Evolutionary conservation across 345 rosid species (phyloP).

Genomic region (thale cress (Arabidopsis thaliana)): TAIR10.1 NC_003070.9:10699501-10700000

Average conservation of each 20-base stretch:
- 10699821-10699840: no score
- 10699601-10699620: no score
- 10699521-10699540: not conserved
- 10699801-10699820: not conserved
- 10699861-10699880: not conserved
- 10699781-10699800: not conserved
- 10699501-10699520: not conserved
- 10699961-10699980: not conserved
- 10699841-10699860: not conserved
- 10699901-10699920: not conserved
- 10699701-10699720: not conserved
- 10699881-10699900: not conserved
- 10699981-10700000: not conserved
- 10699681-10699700: not conserved
- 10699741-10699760: not conserved
- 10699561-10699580: no score
- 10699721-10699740: not conserved
- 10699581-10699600: no score
- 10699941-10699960: not conserved
- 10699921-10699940: not conserved
- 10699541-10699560: no score
- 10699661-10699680: not conserved
- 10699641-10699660: not conserved
- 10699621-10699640: no score
- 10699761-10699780: not conserved